Evolutionary conservation across 352 stramenopile species (phyloP).

Genomic region (Globisporangium spiculum): DNA sequence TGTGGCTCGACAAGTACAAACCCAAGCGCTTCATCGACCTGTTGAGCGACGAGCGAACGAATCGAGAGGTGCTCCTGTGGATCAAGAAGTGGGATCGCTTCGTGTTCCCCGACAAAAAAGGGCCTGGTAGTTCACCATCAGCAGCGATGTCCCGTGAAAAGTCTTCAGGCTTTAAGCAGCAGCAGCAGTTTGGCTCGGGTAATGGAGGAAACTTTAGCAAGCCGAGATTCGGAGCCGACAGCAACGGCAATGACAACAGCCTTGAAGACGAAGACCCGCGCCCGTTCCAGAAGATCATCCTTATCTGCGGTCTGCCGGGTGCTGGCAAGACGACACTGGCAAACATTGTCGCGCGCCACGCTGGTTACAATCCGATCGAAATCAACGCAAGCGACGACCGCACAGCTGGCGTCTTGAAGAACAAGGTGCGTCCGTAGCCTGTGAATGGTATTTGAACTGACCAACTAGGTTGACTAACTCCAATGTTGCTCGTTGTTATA

Average conservation of each 20-base stretch:
- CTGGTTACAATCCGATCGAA: conserved; percentile 97
- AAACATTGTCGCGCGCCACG: conserved; percentile 94
- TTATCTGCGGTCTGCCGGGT: conserved; percentile 93
- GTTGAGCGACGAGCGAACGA: conserved; percentile 95
- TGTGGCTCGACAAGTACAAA: conserved; percentile 98
- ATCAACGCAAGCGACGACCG: conserved; percentile 98
- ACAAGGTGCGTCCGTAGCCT: conserved; percentile 64
- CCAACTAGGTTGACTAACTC: not conserved
- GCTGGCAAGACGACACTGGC: conserved; percentile 97
- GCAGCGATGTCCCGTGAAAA: conserved; percentile 1
- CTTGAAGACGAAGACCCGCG: conserved; percentile 38
- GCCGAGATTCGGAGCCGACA: conserved; percentile 1
- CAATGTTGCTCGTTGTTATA: not conserved
- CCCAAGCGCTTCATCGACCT: conserved; percentile 93
- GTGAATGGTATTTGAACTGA: not conserved
- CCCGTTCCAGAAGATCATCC: conserved; percentile 87
- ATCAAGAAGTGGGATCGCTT: conserved; percentile 95
- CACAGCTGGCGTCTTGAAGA: conserved; percentile 87
- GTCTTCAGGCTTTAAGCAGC: conserved; percentile 6
- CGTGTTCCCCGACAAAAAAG: conserved; percentile 88
- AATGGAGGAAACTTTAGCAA: conserved; percentile 10
- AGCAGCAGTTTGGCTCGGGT: conserved; percentile 7
- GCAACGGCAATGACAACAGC: conserved; percentile 12
- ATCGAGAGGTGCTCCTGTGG: conserved; percentile 94
- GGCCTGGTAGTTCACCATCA: not conserved